Evolutionary conservation across 176 grass and related monocot species (phyloP), one percentile per base, ranked within the genome.

Genomic region (Guadua angustifolia): DNA sequence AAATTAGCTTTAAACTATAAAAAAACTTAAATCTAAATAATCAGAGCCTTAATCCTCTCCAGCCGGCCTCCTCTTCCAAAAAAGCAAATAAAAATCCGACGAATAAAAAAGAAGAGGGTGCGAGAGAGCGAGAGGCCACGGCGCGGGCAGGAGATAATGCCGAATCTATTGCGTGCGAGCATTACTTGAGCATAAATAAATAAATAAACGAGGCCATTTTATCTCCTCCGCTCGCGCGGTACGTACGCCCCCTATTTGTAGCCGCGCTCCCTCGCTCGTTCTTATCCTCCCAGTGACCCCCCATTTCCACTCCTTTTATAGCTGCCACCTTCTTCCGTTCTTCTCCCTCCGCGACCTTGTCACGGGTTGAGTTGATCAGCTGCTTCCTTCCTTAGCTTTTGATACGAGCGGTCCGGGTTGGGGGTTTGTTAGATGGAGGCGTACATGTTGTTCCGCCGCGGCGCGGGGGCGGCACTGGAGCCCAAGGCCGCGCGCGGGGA

Each of bases 261-360:
- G 60, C 77, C 22, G 75, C 59, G 9, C 56, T 1, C 32, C 69
- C 79, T 0, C 74, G 75, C 77, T 35, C 69, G 69, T 90, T 77
- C 80, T 85, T 86, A 82, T 88, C 88, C 79, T 73, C 83, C 69
- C 74, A 4, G 32, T 66, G 77, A 22, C 78, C 39, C 78, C 12
- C 12, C 59, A 7, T 11, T 68, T 32, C 51, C 21, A 8, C 17
- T 22, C 25, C 72, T 11, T 33, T 60, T 73, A 46, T 72, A 73
- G 52, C 79, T 0, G 14, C 65, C 9, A 13, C 55, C 11, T n/a
- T 14, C 10, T 40, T 39, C 10, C 9, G 13, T 65, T 25, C 71
- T 18, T 14, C 60, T 60, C 19, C 44, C 12, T 15, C 26, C 6
- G 1, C 61, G 7, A 79, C 44, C 44, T 1, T 45, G 47, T 2